Evolutionary conservation across 1,139 yeast genomes (phyloP), one percentile per base, ranked within the genome.

Genomic region (Pichia sp.): DNA sequence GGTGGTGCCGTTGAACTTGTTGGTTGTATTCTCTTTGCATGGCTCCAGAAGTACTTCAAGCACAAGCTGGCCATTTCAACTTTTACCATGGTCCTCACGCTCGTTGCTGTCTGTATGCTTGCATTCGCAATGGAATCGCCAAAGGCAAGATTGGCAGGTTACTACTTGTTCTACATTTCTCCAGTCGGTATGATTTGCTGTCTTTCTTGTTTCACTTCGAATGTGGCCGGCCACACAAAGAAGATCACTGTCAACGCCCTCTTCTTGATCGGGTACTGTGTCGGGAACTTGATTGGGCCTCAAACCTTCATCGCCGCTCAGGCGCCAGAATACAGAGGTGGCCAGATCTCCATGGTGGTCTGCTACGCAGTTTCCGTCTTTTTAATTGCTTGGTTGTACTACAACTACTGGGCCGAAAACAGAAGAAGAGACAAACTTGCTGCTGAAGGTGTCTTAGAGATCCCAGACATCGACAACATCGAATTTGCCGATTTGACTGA

Each of bases 281-380:
- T 79, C 31, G 90, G 95, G 31, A 86, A 86, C 60, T 72, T 86
- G 50, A 74, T 83, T 55, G 84, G 84, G 2, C 81, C 83, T 4
- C 82, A 78, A 61, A 75, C 81, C 3, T 79, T 78, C 58, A 65
- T 71, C 46, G 67, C 69, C 0, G 53, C 55, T 1, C 78, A 79
- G 61, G 77, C 79, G 0, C 83, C 83, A 8, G 46, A 60, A 4
- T 79, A 77, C 60, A 61, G 61, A 4, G 74, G 78, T 34, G 84
- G 80, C 2, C 73, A 75, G 56, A 67, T 63, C 47, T 62, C 66
- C 2, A 68, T 70, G 62, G 67, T 68, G 43, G 68, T 64, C 17
- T 64, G 67, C 30, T 63, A 65, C 33, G 56, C 58, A n/a, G 61
- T 60, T 3, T 33, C 64, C 2, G 44, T 60, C 1, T 30, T 65